phyloP scores from a whole-genome alignment of 345 rosid genomes.

The Eucalyptus shirleyi region DNA sequence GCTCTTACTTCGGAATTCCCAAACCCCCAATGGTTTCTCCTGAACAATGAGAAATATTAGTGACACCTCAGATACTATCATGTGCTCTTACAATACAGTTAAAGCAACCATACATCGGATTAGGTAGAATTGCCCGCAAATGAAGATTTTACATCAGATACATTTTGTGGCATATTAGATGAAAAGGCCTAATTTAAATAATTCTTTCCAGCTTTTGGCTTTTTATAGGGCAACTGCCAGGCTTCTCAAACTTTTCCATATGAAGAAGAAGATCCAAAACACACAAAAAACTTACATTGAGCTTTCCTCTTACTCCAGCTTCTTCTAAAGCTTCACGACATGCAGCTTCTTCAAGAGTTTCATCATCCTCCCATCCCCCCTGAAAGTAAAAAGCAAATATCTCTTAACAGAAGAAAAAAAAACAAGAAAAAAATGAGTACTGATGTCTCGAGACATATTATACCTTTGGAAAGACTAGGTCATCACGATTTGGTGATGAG shows the following conservation, averaged over 20 bases:
- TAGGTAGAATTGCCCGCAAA: not conserved
- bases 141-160: not conserved
- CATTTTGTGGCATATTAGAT: not conserved
- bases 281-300: conserved; percentile 19
- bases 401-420: not conserved
- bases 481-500: conserved; percentile 76
- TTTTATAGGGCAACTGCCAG: not conserved
- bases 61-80: not conserved
- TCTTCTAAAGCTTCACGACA: conserved; percentile 89
- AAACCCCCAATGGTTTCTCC: conserved; percentile 63
- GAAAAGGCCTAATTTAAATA: not conserved
- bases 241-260: not conserved
- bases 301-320: conserved; percentile 83
- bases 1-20: conserved; percentile 67
- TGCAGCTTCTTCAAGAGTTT: conserved; percentile 79
- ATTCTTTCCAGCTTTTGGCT: not conserved
- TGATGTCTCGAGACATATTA: not conserved
- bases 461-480: conserved; percentile 90
- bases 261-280: not conserved
- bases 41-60: conserved; percentile 2
- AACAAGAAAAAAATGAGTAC: not conserved
- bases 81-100: not conserved
- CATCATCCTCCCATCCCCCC: conserved; percentile 99
- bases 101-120: not conserved
- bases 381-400: not conserved